phyloP scores from a whole-genome alignment of 345 rosid species.

The Aquilaria malaccensis region DNA sequence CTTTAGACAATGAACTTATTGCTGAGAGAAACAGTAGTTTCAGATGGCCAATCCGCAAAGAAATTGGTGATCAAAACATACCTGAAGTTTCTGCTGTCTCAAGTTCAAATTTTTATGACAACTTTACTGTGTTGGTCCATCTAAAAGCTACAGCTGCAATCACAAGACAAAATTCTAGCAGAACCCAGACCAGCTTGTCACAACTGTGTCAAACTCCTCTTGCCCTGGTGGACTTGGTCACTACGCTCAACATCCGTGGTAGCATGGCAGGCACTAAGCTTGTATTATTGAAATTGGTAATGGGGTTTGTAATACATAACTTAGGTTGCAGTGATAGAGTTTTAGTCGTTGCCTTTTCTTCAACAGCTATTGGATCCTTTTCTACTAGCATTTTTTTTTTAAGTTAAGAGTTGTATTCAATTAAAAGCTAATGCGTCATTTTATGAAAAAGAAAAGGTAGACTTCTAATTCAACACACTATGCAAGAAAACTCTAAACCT shows the following conservation, averaged over 20 bases:
- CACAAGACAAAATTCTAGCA: slow-evolving; percentile 23
- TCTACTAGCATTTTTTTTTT: slow-evolving; percentile 67
- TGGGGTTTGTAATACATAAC: slow-evolving; percentile 98
- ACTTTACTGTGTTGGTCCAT: slow-evolving; percentile 70
- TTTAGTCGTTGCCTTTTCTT: slow-evolving; percentile 94
- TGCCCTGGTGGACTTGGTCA: slow-evolving; percentile 81
- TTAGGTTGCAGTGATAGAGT: slow-evolving; percentile 86
- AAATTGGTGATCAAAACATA: slow-evolving; percentile 49
- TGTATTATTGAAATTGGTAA: slow-evolving; percentile 87
- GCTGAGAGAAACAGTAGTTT: slow-evolving; percentile 20
- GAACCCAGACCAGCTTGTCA: slow-evolving; percentile 26
- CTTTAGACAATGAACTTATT: slow-evolving; percentile 43
- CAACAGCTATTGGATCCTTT: slow-evolving; percentile 86
- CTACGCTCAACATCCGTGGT: slow-evolving; percentile 88
- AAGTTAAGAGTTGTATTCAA: not conserved
- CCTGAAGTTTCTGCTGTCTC: slow-evolving; percentile 71
- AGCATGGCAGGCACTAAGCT: slow-evolving; percentile 99
- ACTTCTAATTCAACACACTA: no score
- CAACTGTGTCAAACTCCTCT: slow-evolving; percentile 46
- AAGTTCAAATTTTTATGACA: slow-evolving; percentile 34
- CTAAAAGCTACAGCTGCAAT: slow-evolving; percentile 59
- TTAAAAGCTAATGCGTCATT: no score
- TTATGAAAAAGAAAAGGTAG: no score
- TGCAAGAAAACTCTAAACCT: no score
- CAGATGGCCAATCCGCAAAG: slow-evolving; percentile 24